A percentile compares a stretch with the other conserved stretches of the same genome.
These are phyloP conservation scores for Aristolochia fimbriata DNA, from an alignment of 164 flowering plant species.

Conservation along the genomic window DNA sequence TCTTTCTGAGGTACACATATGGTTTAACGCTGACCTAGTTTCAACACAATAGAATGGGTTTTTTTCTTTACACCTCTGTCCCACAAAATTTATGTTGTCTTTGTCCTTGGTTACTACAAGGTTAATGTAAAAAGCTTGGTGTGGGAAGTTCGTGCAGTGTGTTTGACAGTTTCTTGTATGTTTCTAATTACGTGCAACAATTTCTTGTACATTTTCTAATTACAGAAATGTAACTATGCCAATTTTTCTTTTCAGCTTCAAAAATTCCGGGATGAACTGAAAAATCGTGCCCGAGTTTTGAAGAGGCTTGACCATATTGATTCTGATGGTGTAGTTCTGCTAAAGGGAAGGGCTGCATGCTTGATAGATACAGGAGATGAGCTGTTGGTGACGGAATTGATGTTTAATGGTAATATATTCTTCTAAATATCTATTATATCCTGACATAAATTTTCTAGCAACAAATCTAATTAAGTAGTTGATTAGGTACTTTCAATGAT, in stretches of 20 bases:
- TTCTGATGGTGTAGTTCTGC: slow-evolving; percentile 88
- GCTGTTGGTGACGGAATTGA: slow-evolving; percentile 91
- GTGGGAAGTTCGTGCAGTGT: background rate
- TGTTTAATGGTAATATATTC: slow-evolving; percentile 74
- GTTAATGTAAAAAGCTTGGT: too few relatives aligned
- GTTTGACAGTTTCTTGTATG: background rate
- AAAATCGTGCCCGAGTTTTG: slow-evolving; percentile 84
- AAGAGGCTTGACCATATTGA: slow-evolving; percentile 97
- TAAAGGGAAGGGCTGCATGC: slow-evolving; percentile 98
- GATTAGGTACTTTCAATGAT: slow-evolving; percentile 85
- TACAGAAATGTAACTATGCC: slow-evolving; percentile 1
- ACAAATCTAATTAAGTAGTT: slow-evolving; percentile 4
- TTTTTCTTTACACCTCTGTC: too few relatives aligned
- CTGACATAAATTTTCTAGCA: background rate
- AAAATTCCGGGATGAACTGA: slow-evolving; percentile 93
- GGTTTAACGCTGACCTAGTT: too few relatives aligned
- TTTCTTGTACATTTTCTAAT: background rate
- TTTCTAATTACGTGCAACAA: background rate
- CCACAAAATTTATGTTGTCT: too few relatives aligned
- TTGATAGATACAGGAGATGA: slow-evolving; percentile 99
- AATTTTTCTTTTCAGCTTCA: slow-evolving; percentile 55
- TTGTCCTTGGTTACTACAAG: too few relatives aligned
- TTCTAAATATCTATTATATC: background rate
- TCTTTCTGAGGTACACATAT: too few relatives aligned
- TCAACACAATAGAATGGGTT: too few relatives aligned